Evolutionary conservation across 1,284 basidiomycete species (phyloP).

Genomic region (Trichosporon sp.): DNA sequence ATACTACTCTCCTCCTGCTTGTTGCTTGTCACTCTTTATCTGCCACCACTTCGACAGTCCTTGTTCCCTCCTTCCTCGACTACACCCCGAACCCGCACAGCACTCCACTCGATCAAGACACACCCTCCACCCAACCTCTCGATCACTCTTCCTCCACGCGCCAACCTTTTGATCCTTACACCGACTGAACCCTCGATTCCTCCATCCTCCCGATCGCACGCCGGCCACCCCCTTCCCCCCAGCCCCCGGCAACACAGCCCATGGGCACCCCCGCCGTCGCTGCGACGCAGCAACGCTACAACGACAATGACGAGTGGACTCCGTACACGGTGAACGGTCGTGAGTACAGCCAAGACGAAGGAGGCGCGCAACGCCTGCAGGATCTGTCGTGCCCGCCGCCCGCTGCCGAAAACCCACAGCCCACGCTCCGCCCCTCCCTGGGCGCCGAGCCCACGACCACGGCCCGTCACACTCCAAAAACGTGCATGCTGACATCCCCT

Average conservation of each 20-base stretch:
- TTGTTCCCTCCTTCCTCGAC: background rate
- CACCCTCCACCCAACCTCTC: background rate
- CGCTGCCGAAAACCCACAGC: background rate
- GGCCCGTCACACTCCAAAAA: background rate
- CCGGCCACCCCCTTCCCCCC: background rate
- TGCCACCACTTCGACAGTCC: background rate
- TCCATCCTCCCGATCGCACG: background rate
- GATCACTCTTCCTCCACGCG: background rate
- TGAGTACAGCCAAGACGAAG: background rate
- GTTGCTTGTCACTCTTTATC: background rate
- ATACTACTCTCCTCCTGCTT: background rate
- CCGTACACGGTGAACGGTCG: background rate
- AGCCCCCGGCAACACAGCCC: constrained; percentile 4
- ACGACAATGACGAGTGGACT: constrained; percentile 6
- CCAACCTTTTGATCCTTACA: background rate
- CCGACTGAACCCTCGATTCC: background rate
- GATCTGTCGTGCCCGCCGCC: background rate
- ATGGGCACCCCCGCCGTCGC: constrained; percentile 12
- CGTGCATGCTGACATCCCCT: background rate
- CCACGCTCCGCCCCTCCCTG: background rate
- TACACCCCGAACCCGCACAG: background rate
- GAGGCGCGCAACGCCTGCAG: background rate
- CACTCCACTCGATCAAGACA: background rate
- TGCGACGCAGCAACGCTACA: constrained; percentile 7
- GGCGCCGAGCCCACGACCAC: background rate